These are phyloP conservation scores for Plectosphaerella plurivora DNA, from an alignment of 2,329 filamentous ascomycete species.

Conservation along the genomic window DNA sequence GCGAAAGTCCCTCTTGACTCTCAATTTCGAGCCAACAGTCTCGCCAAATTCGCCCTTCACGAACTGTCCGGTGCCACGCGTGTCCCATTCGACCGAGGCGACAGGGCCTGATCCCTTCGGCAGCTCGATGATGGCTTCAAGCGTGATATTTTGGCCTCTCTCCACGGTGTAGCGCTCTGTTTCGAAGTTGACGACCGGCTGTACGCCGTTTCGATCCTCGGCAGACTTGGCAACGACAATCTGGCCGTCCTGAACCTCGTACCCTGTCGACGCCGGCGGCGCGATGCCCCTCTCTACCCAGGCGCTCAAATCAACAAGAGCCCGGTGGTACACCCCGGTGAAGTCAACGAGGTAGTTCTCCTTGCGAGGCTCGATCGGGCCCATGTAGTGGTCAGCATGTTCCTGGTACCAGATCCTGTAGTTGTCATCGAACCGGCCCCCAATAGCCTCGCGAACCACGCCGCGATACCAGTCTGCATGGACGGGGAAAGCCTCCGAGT, in stretches of 20 bases:
- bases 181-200: constrained; percentile 8
- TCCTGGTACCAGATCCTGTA: constrained; percentile 16
- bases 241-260: constrained; percentile 7
- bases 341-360: constrained; percentile 8
- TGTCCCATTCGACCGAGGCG: constrained; percentile 13
- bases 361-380: background rate
- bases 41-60: background rate
- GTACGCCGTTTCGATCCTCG: constrained; percentile 11
- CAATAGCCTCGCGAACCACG: constrained; percentile 7
- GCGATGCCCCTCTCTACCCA: constrained; percentile 13
- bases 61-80: background rate
- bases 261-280: constrained; percentile 7
- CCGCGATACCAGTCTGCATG: constrained; percentile 18
- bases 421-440: constrained; percentile 8
- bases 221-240: constrained; percentile 6
- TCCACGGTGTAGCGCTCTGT: background rate
- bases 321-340: constrained; percentile 11
- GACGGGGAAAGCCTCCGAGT: constrained; percentile 16
- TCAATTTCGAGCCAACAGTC: background rate
- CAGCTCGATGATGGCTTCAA: constrained; percentile 1
- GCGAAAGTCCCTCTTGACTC: background rate
- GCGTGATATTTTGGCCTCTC: constrained; percentile 2
- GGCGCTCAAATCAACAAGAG: constrained; percentile 12
- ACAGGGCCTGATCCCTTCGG: constrained; percentile 9
- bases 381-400: constrained; percentile 13